Evolutionary conservation across 352 stramenopile genomes (phyloP), one percentile per base, ranked within the genome.

Genomic region (Globisporangium uncinulatum): DNA sequence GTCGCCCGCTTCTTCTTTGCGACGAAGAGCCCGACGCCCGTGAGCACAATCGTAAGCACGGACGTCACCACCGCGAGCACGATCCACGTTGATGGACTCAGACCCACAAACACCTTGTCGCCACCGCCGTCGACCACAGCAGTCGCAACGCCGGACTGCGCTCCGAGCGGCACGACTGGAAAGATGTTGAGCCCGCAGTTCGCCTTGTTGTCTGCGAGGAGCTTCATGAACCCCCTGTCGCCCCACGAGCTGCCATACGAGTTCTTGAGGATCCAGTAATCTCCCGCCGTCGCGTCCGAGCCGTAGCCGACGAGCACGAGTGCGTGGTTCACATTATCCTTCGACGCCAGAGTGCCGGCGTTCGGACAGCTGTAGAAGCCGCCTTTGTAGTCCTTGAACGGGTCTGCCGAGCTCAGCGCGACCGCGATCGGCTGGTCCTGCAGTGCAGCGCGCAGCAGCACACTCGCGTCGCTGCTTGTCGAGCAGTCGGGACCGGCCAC

Each of bases 201-300:
- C 24, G 83, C 60, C 54, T 87, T 89, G 45, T 67, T 67, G 63
- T 92, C 82, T 0, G 76, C 76, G 3, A 87, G 32, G 37, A 92
- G 64, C 49, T 80, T 75, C 59, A 92, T 73, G 56, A 84, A 92
- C 39, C 82, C 82, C 10, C 60, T 77, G 14, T 73, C 69, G 21
- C 82, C 82, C 82, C 82, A 92, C 9, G 67, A 76, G 47, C 66
- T 76, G 17, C 77, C 79, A 64, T 92, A 92, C 41, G 82, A 92
- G 58, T 92, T 92, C 54, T 92, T 92, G 15, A 92, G 50, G 37
- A 92, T 88, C 82, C 82, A 92, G 60, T 90, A 92, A 60, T 90
- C 79, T 2, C 82, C 79, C 1, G 66, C 63, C 1, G 61, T 69
- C 3, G 63, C 44, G 39, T 88, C 78, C 13, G 70, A 87, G 56